Evolutionary conservation across 176 grass and related monocot species (phyloP).

Genomic region (Bromus sterilis): DNA sequence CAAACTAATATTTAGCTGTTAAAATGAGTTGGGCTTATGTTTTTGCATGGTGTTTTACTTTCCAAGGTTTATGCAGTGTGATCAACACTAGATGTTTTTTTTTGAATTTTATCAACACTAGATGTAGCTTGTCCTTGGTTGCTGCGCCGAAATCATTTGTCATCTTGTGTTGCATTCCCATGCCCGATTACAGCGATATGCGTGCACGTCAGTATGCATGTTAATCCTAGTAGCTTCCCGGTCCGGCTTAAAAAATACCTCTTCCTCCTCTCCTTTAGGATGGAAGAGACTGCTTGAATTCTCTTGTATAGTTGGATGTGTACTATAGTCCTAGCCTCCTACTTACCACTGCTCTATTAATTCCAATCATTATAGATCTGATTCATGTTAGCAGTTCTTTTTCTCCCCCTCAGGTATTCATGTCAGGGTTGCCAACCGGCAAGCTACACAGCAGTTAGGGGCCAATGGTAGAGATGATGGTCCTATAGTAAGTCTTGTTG

Average conservation of each 20-base stretch:
- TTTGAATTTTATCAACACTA: too few species aligned
- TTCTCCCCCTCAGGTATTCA: conserved; percentile 40
- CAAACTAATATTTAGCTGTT: background rate
- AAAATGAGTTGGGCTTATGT: background rate
- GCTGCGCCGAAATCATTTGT: background rate
- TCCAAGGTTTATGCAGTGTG: background rate
- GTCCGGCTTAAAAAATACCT: background rate
- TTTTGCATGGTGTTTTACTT: background rate
- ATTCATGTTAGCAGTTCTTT: conserved; percentile 15
- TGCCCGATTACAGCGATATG: background rate
- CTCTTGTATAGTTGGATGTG: background rate
- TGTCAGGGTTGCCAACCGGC: conserved; percentile 47
- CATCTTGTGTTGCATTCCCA: background rate
- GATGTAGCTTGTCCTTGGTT: background rate
- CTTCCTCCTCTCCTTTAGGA: background rate
- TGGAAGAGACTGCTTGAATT: background rate
- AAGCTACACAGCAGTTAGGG: conserved; percentile 47
- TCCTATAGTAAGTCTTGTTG: conserved; percentile 50
- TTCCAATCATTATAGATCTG: conserved; percentile 9
- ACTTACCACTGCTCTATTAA: background rate
- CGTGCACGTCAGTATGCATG: conserved; percentile 6
- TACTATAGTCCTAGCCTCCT: background rate
- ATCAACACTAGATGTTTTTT: too few species aligned
- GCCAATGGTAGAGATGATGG: conserved; percentile 73
- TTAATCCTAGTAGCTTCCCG: background rate